A percentile compares a stretch with the other conserved stretches of the same genome.
Evolutionary conservation across 1,139 yeast genomes (phyloP).

Genomic region (Suhomyces coccinellae): DNA sequence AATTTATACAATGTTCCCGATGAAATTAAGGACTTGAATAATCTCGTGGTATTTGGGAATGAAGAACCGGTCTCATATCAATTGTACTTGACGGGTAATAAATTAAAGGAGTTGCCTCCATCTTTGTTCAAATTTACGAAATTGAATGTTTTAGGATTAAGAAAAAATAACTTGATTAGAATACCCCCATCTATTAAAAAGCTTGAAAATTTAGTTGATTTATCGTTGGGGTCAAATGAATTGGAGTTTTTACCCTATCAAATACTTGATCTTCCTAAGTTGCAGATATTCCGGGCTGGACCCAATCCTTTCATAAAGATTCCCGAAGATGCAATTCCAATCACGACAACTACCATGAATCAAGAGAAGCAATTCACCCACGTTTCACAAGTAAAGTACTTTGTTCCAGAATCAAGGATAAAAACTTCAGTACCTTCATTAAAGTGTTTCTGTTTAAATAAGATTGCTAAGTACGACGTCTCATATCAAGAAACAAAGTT

Average conservation of each 20-base stretch:
- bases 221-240: slow-evolving; percentile 54
- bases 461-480: slow-evolving; percentile 45
- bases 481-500: slow-evolving; percentile 44
- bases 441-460: slow-evolving; percentile 42
- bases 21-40: slow-evolving; percentile 54
- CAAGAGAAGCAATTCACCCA: slow-evolving; percentile 18
- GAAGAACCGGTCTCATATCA: slow-evolving; percentile 40
- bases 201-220: slow-evolving; percentile 44
- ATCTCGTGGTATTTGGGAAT: slow-evolving; percentile 41
- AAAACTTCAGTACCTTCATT: slow-evolving; percentile 31
- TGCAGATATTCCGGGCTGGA: slow-evolving; percentile 50
- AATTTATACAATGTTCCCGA: slow-evolving; percentile 50
- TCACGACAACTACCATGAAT: slow-evolving; percentile 17
- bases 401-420: slow-evolving; percentile 12
- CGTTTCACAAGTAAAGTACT: slow-evolving; percentile 27
- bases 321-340: slow-evolving; percentile 30
- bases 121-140: slow-evolving; percentile 49
- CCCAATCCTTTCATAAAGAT: slow-evolving; percentile 43
- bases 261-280: slow-evolving; percentile 42
- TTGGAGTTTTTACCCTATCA: slow-evolving; percentile 56
- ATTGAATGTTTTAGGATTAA: slow-evolving; percentile 53
- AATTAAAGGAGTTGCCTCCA: slow-evolving; percentile 52
- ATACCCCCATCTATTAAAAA: slow-evolving; percentile 55
- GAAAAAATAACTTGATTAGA: slow-evolving; percentile 50
- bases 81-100: slow-evolving; percentile 52